Evolutionary conservation across 1,284 basidiomycete genomes (phyloP).

Genomic region (Trametes pubescens): DNA sequence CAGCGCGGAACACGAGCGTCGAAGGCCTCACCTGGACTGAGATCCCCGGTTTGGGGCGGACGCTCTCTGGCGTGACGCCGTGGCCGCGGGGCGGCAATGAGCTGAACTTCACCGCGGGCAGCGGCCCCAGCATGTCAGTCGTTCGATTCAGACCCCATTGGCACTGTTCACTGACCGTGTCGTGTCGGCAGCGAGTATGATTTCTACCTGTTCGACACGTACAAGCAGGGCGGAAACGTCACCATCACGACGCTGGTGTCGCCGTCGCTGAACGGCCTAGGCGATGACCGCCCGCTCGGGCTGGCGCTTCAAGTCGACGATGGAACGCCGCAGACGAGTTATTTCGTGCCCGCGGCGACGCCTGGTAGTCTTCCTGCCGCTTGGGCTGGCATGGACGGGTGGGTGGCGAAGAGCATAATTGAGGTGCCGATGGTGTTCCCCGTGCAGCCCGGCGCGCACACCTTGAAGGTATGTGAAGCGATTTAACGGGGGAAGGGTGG

Average conservation of each 20-base stretch:
- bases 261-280: conserved; percentile 66
- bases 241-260: conserved; percentile 62
- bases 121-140: conserved; percentile 66
- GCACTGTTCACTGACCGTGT: not conserved
- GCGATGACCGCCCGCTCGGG: conserved; percentile 59
- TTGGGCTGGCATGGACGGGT: conserved; percentile 61
- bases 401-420: conserved; percentile 61
- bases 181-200: conserved; percentile 55
- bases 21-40: conserved; percentile 63
- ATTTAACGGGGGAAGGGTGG: conserved; percentile 6
- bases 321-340: conserved; percentile 50
- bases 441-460: conserved; percentile 60
- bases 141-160: not conserved
- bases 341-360: conserved; percentile 59
- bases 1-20: conserved; percentile 59
- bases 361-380: conserved; percentile 59
- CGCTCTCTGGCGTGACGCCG: conserved; percentile 67
- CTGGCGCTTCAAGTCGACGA: conserved; percentile 66
- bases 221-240: conserved; percentile 51
- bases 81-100: conserved; percentile 64
- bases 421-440: conserved; percentile 44
- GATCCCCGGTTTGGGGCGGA: conserved; percentile 64
- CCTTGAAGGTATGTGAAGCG: conserved; percentile 53
- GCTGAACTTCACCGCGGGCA: conserved; percentile 63
- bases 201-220: conserved; percentile 66